Percentiles rank a stretch among this genome's conserved stretches.
Conservation (phyloP, 2,329 filamentous ascomycete genomes). For the Sclerotinia trifoliorum region DNA sequence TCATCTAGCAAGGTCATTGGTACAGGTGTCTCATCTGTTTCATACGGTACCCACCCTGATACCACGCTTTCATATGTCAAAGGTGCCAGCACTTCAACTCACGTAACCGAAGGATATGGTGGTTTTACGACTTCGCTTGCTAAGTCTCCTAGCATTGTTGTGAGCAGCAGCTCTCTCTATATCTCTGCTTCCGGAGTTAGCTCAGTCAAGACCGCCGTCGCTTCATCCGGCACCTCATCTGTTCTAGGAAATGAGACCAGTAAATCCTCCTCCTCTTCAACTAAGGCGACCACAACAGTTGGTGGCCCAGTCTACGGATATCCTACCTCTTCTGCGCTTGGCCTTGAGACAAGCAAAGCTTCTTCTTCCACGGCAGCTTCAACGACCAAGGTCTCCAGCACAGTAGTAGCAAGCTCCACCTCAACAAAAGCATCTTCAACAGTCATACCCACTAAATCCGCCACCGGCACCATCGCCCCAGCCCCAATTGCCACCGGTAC, state of each 20-base stretch:
- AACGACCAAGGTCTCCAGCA: not conserved
- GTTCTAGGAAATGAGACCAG: not conserved
- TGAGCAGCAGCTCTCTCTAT: not conserved
- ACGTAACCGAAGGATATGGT: not conserved
- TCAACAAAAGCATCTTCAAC: not conserved
- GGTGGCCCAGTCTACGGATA: not conserved
- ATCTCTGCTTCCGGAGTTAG: slow-evolving; percentile 5
- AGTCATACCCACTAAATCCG: not conserved
- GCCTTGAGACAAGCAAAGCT: not conserved
- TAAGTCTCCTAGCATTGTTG: not conserved
- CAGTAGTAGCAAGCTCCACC: not conserved
- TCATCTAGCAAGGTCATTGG: not conserved
- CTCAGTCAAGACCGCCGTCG: not conserved
- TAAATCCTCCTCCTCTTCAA: not conserved
- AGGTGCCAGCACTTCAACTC: not conserved
- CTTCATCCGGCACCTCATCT: not conserved
- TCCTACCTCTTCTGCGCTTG: not conserved
- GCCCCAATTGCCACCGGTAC: slow-evolving; percentile 35
- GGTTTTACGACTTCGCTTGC: not conserved
- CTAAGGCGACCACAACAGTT: not conserved
- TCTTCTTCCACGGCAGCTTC: not conserved
- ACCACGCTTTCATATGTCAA: not conserved
- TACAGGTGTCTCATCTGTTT: not conserved
- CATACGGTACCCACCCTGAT: slow-evolving; percentile 4
- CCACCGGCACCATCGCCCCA: slow-evolving; percentile 7